phyloP scores from a whole-genome alignment of 352 stramenopile species.

The Phytophthora rubi region DNA sequence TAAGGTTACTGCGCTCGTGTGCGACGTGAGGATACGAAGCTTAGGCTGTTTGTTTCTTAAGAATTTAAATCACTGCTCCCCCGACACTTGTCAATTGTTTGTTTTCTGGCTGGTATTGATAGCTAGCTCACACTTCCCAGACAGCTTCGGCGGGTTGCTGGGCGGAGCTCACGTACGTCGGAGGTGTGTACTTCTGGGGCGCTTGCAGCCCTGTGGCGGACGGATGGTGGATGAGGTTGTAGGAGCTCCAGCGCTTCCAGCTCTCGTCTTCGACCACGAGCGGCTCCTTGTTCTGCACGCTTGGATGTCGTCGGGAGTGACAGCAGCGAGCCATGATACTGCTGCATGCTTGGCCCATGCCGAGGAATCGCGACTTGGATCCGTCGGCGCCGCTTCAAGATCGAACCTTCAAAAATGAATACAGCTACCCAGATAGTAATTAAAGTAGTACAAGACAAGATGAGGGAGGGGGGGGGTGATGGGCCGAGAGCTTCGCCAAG shows the following conservation, averaged over 20 bases:
- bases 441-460: too few relatives aligned
- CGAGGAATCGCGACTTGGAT: neutral
- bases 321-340: constrained; percentile 24
- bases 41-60: constrained; percentile 4
- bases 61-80: neutral
- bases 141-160: constrained; percentile 64
- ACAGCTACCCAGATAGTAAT: too few relatives aligned
- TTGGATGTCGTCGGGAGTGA: constrained; percentile 21
- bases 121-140: constrained; percentile 65
- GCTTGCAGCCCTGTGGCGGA: constrained; percentile 34
- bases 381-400: constrained; percentile 22
- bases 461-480: too few relatives aligned
- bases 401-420: neutral
- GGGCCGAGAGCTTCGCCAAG: too few relatives aligned
- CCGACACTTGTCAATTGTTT: neutral
- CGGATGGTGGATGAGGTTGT: constrained; percentile 71
- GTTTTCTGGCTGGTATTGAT: neutral
- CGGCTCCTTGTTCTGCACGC: constrained; percentile 44
- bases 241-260: constrained; percentile 83
- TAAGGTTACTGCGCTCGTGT: neutral
- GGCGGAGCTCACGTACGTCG: constrained; percentile 51
- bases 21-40: neutral
- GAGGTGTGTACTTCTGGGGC: constrained; percentile 50
- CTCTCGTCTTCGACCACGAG: constrained; percentile 85
- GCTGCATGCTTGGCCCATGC: constrained; percentile 36